These are phyloP conservation scores for Porphyrellus cyaneotinctus DNA, from an alignment of 768 basidiomycete genomes.

Conservation along the genomic window DNA sequence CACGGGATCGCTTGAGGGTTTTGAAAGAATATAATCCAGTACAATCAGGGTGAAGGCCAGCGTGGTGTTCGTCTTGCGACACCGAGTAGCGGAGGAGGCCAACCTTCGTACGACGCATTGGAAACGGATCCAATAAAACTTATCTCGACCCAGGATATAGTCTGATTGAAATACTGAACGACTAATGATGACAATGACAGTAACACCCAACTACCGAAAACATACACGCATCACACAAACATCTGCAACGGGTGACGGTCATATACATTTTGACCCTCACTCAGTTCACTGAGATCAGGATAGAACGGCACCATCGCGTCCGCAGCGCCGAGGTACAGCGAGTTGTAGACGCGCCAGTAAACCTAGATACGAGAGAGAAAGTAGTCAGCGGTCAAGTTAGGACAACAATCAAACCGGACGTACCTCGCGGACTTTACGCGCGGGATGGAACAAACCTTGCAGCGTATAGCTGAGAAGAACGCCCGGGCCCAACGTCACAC, in stretches of 20 bases:
- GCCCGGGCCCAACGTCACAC: slow-evolving; percentile 92
- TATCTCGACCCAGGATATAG: not conserved
- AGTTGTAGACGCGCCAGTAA: slow-evolving; percentile 96
- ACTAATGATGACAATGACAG: slow-evolving; percentile 9
- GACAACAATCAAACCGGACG: slow-evolving; percentile 15
- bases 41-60: too few species aligned
- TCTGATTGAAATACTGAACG: not conserved
- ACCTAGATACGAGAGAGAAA: slow-evolving; percentile 33
- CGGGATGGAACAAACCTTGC: slow-evolving; percentile 96
- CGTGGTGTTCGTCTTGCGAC: too few species aligned
- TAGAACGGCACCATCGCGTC: slow-evolving; percentile 96
- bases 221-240: slow-evolving; percentile 55
- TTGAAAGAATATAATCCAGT: too few species aligned
- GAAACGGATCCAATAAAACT: too few species aligned
- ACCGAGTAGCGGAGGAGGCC: too few species aligned
- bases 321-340: slow-evolving; percentile 83
- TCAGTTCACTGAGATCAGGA: slow-evolving; percentile 85
- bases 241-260: slow-evolving; percentile 81
- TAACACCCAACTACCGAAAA: slow-evolving; percentile 4
- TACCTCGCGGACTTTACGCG: slow-evolving; percentile 94
- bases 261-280: slow-evolving; percentile 87
- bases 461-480: slow-evolving; percentile 88
- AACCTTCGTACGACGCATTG: too few species aligned
- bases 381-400: not conserved
- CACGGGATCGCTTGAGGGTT: too few species aligned